Percentiles rank a stretch among this genome's conserved stretches.
phyloP scores from a whole-genome alignment of 306 rosid species.

The Acacia melanoxylon region DNA sequence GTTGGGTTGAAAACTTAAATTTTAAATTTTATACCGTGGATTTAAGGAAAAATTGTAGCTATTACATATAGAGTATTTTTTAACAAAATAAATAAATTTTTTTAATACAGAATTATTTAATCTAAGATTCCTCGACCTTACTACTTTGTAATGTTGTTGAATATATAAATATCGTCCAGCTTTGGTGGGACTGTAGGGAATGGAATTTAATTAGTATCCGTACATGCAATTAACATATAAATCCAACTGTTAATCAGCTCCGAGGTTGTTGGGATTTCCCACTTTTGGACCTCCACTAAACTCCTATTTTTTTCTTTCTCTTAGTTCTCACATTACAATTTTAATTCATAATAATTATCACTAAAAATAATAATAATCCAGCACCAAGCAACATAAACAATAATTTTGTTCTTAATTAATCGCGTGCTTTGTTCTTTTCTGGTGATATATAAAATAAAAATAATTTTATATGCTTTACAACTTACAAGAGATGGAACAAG shows the following conservation, averaged over 20 bases:
- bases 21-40: too few relatives aligned
- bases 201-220: background rate
- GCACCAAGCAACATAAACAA: background rate
- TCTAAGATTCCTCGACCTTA: background rate
- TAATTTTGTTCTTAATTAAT: background rate
- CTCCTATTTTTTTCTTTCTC: background rate
- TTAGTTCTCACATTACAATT: background rate
- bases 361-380: background rate
- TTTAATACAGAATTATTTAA: background rate
- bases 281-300: background rate
- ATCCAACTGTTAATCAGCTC: conserved; percentile 25
- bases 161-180: background rate
- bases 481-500: background rate
- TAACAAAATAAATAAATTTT: too few relatives aligned
- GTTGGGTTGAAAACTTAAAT: background rate
- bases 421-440: background rate
- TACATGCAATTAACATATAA: background rate
- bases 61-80: background rate
- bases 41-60: background rate
- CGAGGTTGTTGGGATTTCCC: conserved; percentile 27
- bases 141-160: background rate
- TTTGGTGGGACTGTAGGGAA: conserved; percentile 4
- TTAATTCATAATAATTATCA: background rate
- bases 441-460: background rate
- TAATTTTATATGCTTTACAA: background rate